Evolutionary conservation across 1,284 basidiomycete species (phyloP).

Genomic region (Sanghuangporus sanghuang): DNA sequence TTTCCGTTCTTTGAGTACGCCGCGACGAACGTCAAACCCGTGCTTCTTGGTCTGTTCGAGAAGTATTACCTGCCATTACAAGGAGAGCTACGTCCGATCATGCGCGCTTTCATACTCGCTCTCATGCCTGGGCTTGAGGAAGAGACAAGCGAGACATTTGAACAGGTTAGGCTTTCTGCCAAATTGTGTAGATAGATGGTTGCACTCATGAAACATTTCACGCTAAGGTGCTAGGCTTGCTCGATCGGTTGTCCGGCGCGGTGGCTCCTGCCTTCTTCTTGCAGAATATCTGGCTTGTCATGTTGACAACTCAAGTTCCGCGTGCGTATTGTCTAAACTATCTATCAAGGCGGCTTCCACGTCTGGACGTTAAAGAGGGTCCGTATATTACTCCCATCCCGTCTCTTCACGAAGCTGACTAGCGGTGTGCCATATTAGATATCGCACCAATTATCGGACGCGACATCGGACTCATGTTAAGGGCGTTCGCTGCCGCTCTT

Average conservation of each 20-base stretch:
- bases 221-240: slow-evolving; percentile 69
- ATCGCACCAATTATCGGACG: slow-evolving; percentile 71
- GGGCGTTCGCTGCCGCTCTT: slow-evolving; percentile 84
- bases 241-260: slow-evolving; percentile 80
- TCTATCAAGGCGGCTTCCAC: slow-evolving; percentile 74
- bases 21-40: slow-evolving; percentile 88
- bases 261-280: slow-evolving; percentile 88
- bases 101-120: slow-evolving; percentile 92
- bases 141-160: slow-evolving; percentile 95
- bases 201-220: not conserved
- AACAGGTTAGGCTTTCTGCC: slow-evolving; percentile 53
- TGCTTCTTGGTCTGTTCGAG: slow-evolving; percentile 83
- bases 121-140: slow-evolving; percentile 93
- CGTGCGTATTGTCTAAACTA: slow-evolving; percentile 88
- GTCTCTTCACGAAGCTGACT: not conserved
- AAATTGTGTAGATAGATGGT: not conserved
- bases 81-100: slow-evolving; percentile 77
- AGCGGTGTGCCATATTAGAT: slow-evolving; percentile 38
- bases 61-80: slow-evolving; percentile 88
- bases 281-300: slow-evolving; percentile 91
- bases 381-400: slow-evolving; percentile 14
- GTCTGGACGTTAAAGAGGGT: slow-evolving; percentile 67
- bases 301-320: slow-evolving; percentile 85
- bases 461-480: slow-evolving; percentile 89
- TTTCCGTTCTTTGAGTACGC: slow-evolving; percentile 99